These are phyloP conservation scores for Emmonsiellopsis sp. DNA, from an alignment of 2,329 filamentous ascomycete genomes.

Conservation along the genomic window DNA sequence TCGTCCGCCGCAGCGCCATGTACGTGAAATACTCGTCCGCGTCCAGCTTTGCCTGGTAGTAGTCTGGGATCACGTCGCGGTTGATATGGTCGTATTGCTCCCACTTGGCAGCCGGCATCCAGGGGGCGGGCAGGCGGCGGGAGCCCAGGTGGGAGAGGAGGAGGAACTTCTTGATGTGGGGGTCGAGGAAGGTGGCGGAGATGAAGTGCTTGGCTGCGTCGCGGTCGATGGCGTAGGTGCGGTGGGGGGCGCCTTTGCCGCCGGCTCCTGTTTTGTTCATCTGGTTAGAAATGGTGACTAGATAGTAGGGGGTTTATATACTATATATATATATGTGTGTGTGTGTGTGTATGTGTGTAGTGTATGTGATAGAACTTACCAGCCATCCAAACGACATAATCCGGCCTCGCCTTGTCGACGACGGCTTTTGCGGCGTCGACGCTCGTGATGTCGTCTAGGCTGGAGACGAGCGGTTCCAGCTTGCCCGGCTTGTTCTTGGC, in stretches of 20 bases:
- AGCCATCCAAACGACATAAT: slow-evolving; percentile 40
- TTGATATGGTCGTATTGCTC: slow-evolving; percentile 37
- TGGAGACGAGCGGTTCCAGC: slow-evolving; percentile 59
- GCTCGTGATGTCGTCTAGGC: slow-evolving; percentile 60
- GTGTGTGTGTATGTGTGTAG: neutral
- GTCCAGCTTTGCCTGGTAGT: slow-evolving; percentile 45
- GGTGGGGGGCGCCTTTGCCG: slow-evolving; percentile 42
- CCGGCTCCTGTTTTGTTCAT: slow-evolving; percentile 36
- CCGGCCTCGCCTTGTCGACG: slow-evolving; percentile 37
- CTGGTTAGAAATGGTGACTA: neutral
- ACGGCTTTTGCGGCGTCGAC: slow-evolving; percentile 53
- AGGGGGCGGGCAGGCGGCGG: slow-evolving; percentile 37
- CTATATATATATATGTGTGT: neutral
- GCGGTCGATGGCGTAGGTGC: slow-evolving; percentile 45
- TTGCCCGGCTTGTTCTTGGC: slow-evolving; percentile 50
- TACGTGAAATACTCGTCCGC: slow-evolving; percentile 47
- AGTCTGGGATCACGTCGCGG: slow-evolving; percentile 40
- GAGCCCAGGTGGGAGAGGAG: slow-evolving; percentile 46
- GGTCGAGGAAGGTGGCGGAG: slow-evolving; percentile 35
- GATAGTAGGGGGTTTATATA: neutral
- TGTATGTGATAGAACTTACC: slow-evolving; percentile 20
- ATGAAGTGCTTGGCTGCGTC: slow-evolving; percentile 48
- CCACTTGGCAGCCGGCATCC: slow-evolving; percentile 44
- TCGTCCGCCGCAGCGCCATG: slow-evolving; percentile 26
- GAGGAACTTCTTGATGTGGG: slow-evolving; percentile 43